Base-by-base conservation (phyloP, 371 early-diverging fungal species). In the Mucor piriformis region DNA sequence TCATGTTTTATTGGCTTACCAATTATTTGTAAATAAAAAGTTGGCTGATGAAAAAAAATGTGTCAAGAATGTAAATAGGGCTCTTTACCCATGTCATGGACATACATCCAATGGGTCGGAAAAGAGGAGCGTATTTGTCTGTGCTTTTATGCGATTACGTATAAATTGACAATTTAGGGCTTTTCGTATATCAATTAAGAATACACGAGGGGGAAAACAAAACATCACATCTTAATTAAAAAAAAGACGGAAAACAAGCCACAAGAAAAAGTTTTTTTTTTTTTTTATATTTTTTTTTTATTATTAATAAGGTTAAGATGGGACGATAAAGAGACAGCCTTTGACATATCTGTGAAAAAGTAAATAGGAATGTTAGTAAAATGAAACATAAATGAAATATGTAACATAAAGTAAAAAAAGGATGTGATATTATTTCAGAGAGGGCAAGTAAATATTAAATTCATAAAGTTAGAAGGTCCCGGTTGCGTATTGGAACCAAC, bases 1-100 rank as follows among this genome's bases (percentile, higher is more conserved):
- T 90, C 29, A 83, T 89, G 83, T 85, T 86, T 53, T 88, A 79
- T 66, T 88, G 89, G 82, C 64, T 90, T 16, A 54, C 77, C n/a
- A 84, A 86, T 51, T 81, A 83, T 56, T 66, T 87, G 29, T 88
- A 72, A 60, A 29, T 29, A 29, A 29, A n/a, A n/a, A n/a, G n/a
- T n/a, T n/a, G n/a, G n/a, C n/a, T n/a, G n/a, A n/a, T n/a, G n/a
- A n/a, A n/a, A 54, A 38, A 44, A 43, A 29, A 29, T 29, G 29
- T 29, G 4, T 29, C n/a, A n/a, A n/a, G n/a, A n/a, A n/a, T n/a
- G n/a, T n/a, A n/a, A n/a, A n/a, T n/a, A n/a, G n/a, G n/a, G n/a
- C n/a, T n/a, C n/a, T n/a, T n/a, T n/a, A n/a, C n/a, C n/a, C n/a
- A n/a, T n/a, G n/a, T n/a, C n/a, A n/a, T n/a, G n/a, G n/a, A n/a